Evolutionary conservation across 306 rosid genomes (phyloP).

Genomic region (Corylus americana): DNA sequence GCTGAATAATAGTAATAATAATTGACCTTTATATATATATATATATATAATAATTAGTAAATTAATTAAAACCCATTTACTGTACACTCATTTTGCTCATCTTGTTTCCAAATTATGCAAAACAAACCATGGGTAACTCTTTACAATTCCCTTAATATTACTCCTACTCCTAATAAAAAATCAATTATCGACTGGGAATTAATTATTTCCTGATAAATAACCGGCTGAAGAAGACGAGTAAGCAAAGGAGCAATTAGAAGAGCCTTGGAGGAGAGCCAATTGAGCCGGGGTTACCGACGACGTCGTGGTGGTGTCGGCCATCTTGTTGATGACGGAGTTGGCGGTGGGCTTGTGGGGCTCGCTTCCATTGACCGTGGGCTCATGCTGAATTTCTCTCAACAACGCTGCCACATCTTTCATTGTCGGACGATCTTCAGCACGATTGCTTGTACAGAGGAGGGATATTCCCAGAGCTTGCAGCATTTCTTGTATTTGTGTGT

Average conservation of each 20-base stretch:
- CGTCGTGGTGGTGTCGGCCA: conserved; percentile 41
- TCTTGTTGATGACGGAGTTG: conserved; percentile 28
- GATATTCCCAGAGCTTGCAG: conserved; percentile 79
- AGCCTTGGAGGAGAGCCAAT: conserved; percentile 56
- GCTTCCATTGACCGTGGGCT: conserved; percentile 33
- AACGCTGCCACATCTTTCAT: conserved; percentile 93
- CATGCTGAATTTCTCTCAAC: conserved; percentile 66
- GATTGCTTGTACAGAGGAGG: conserved; percentile 69
- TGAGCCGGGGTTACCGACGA: conserved; percentile 61
- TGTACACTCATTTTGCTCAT: conserved; percentile 41
- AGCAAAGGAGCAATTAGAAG: conserved; percentile 62
- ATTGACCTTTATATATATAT: too few species aligned
- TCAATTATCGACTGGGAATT: neutral
- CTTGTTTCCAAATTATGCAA: conserved; percentile 20
- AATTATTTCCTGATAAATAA: conserved; percentile 40
- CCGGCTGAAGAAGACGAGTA: conserved; percentile 59
- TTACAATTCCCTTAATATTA: conserved; percentile 32
- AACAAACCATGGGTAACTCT: conserved; percentile 10
- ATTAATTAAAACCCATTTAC: neutral
- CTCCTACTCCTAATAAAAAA: conserved; percentile 28
- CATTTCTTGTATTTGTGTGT: conserved; percentile 78
- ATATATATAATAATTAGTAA: neutral
- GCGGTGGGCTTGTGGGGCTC: conserved; percentile 48
- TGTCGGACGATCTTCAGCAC: conserved; percentile 81
- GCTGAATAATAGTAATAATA: neutral